phyloP scores from a whole-genome alignment of 140 eudicot species.

The Eryngium alpinum region DNA sequence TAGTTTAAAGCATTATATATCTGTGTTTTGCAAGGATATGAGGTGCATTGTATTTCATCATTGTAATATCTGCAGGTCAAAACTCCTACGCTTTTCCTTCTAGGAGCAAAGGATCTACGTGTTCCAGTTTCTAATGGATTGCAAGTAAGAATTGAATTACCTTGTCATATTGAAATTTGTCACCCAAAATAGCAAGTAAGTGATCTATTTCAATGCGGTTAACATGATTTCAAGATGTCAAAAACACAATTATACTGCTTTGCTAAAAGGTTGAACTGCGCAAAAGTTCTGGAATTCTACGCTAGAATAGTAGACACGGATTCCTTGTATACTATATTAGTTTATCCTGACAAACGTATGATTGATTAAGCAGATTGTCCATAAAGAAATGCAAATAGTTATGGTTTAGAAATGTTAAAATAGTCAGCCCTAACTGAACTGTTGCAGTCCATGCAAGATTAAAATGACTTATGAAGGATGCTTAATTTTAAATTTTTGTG shows the following conservation, averaged over 20 bases:
- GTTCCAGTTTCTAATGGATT: constrained; percentile 81
- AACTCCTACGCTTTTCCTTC: constrained; percentile 79
- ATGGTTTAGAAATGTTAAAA: not conserved
- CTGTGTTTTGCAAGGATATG: not conserved
- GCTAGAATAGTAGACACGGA: too few relatives aligned
- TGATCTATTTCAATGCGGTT: not conserved
- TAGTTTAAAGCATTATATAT: not conserved
- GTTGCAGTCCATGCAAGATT: not conserved
- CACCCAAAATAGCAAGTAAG: too few relatives aligned
- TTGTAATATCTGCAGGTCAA: constrained; percentile 59
- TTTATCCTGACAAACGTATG: too few relatives aligned
- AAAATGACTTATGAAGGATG: not conserved
- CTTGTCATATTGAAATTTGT: not conserved
- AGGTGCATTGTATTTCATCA: not conserved
- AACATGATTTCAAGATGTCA: not conserved
- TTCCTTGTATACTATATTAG: too few relatives aligned
- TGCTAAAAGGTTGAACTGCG: too few relatives aligned
- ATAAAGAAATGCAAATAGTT: not conserved
- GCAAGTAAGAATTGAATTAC: constrained; percentile 46
- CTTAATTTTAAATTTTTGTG: not conserved
- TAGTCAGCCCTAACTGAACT: not conserved
- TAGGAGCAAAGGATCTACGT: constrained; percentile 91
- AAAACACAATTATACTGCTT: not conserved
- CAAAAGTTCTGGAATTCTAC: too few relatives aligned
- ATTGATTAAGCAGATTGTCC: not conserved